Evolutionary conservation across 2,329 filamentous ascomycete genomes (phyloP), one percentile per base, ranked within the genome.

Genomic region (Ploettnerulaceae sp.): DNA sequence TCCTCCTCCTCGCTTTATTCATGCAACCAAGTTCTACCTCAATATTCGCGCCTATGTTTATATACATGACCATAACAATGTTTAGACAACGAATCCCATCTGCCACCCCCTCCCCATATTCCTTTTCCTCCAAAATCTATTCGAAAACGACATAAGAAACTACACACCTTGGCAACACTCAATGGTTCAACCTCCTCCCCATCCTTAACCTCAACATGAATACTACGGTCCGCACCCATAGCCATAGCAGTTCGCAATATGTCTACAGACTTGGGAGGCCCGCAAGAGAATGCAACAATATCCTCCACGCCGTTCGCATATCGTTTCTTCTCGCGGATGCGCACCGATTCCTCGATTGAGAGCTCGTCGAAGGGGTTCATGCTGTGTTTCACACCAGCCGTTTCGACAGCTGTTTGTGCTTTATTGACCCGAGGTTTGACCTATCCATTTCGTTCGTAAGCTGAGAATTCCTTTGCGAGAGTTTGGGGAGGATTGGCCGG

Each of bases 361-460:
- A 98, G 86, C 69, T 98, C 93, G 75, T 98, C 93, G 71, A 98
- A 98, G 15, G 93, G 93, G 76, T 97, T 98, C 81, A 98, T 91
- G 66, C 84, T 90, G 77, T 97, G 91, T 72, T 97, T 97, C 64
- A 97, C 89, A 58, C 87, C 87, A 55, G 84, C 77, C 45, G 87
- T 95, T 71, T 96, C 91, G 70, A 98, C 85, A 64, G 82, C 91
- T 52, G 91, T 96, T 70, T 81, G 75, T 55, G 79, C 70, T 67
- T 82, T 83, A 73, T 84, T 84, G 66, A 84, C 78, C 58, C 80
- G 78, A 47, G 79, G 79, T 63, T 82, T 83, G 72, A 83, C 77
- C 80, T 84, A 59, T 20, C 2, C 5, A 31, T 7, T 24, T 21
- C 12, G 28, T 40, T 29, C 25, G 15, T 37, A 25, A 15, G 21